Evolutionary conservation across 176 grass and related monocot genomes (phyloP).

Genomic region (Elaeis guineensis): DNA sequence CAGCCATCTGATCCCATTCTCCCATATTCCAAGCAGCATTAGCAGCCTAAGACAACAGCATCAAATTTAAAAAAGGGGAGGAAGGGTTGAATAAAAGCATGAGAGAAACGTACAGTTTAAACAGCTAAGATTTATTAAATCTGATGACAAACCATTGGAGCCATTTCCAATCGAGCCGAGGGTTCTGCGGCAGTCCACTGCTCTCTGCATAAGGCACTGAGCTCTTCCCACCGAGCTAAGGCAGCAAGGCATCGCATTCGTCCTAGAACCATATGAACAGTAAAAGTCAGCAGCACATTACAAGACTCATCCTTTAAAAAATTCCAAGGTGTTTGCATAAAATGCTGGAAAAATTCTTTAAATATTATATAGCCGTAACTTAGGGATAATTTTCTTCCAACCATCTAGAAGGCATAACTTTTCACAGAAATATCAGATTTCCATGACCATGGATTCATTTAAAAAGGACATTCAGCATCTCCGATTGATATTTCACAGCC

Average conservation of each 20-base stretch:
- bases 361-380: too few species aligned
- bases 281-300: too few species aligned
- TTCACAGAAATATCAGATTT: too few species aligned
- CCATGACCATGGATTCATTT: too few species aligned
- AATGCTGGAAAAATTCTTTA: too few species aligned
- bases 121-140: not conserved
- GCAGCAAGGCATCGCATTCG: conserved; percentile 93
- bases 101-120: not conserved
- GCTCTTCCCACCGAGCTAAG: conserved; percentile 91
- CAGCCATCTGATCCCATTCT: conserved; percentile 95
- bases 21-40: conserved; percentile 98
- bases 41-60: conserved; percentile 51
- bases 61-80: not conserved
- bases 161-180: conserved; percentile 91
- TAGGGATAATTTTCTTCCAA: too few species aligned
- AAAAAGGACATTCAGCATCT: too few species aligned
- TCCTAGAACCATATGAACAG: conserved; percentile 34
- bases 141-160: conserved; percentile 62
- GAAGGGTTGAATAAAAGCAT: too few species aligned
- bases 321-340: too few species aligned
- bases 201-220: conserved; percentile 81
- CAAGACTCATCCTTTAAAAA: too few species aligned
- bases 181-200: conserved; percentile 96
- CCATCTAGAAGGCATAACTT: too few species aligned
- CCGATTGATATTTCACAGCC: too few species aligned